Evolutionary conservation across 176 grass and related monocot genomes (phyloP).

Genomic region (Carex kokanica): DNA sequence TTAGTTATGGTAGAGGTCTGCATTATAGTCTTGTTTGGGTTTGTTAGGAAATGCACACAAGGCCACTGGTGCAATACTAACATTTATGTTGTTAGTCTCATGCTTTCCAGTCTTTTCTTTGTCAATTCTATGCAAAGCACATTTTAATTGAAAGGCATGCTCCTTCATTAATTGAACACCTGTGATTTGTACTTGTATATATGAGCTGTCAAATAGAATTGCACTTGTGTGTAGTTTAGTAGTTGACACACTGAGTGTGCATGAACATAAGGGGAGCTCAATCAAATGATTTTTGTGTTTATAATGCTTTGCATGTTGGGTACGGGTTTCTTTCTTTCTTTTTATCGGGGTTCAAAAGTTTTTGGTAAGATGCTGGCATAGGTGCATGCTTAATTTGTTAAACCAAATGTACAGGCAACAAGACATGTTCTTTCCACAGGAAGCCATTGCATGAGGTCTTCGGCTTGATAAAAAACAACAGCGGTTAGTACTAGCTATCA

Average conservation of each 20-base stretch:
- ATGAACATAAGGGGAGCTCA: not conserved
- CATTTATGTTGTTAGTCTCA: not conserved
- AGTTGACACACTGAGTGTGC: not conserved
- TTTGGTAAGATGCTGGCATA: not conserved
- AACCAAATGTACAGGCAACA: not conserved
- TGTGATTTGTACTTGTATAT: not conserved
- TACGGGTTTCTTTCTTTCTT: not conserved
- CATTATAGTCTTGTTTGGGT: not conserved
- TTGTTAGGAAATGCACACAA: conserved; percentile 10
- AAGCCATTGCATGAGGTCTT: not conserved
- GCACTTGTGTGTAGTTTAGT: not conserved
- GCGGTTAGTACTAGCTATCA: not conserved
- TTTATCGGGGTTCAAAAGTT: not conserved
- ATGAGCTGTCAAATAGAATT: not conserved
- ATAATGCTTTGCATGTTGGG: not conserved
- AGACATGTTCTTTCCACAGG: not conserved
- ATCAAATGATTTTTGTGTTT: not conserved
- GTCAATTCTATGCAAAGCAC: not conserved
- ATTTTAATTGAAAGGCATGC: not conserved
- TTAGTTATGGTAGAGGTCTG: not conserved
- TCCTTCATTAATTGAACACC: not conserved
- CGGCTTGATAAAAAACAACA: not conserved
- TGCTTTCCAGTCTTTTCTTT: not conserved
- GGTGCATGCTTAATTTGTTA: not conserved
- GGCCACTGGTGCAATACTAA: not conserved